Evolutionary conservation across 352 stramenopile species (phyloP).

Genomic region (Phytophthora agathidicida): DNA sequence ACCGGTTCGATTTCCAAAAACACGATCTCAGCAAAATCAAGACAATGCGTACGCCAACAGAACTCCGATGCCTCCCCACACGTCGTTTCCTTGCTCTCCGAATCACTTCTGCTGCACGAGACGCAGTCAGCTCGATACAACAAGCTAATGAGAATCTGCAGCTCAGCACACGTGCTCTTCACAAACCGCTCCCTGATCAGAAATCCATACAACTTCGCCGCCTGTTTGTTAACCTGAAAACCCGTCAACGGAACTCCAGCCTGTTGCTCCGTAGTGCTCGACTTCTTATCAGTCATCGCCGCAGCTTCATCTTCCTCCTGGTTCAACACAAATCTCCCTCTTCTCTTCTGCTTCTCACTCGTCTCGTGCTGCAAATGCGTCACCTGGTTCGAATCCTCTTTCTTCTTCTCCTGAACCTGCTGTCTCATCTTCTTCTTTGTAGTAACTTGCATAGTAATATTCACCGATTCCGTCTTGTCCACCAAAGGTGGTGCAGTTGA

Average conservation of each 20-base stretch:
- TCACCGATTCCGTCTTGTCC: no score
- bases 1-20: constrained; percentile 44
- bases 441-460: background rate
- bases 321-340: background rate
- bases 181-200: constrained; percentile 55
- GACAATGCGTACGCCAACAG: constrained; percentile 43
- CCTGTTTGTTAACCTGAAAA: constrained; percentile 41
- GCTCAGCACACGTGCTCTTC: constrained; percentile 47
- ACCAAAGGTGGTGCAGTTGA: background rate
- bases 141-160: constrained; percentile 48
- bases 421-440: constrained; percentile 10
- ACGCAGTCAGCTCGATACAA: constrained; percentile 40
- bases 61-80: constrained; percentile 41
- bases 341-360: background rate
- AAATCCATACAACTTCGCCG: constrained; percentile 58
- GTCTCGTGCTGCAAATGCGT: constrained; percentile 3
- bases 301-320: constrained; percentile 3
- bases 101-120: background rate
- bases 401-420: constrained; percentile 17
- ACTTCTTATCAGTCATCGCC: background rate
- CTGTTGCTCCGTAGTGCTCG: background rate
- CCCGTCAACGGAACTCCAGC: background rate
- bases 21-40: constrained; percentile 46
- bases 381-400: constrained; percentile 15
- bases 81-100: background rate